Evolutionary conservation across 352 stramenopile genomes (phyloP).

Genomic region (Aphanomyces astaci): DNA sequence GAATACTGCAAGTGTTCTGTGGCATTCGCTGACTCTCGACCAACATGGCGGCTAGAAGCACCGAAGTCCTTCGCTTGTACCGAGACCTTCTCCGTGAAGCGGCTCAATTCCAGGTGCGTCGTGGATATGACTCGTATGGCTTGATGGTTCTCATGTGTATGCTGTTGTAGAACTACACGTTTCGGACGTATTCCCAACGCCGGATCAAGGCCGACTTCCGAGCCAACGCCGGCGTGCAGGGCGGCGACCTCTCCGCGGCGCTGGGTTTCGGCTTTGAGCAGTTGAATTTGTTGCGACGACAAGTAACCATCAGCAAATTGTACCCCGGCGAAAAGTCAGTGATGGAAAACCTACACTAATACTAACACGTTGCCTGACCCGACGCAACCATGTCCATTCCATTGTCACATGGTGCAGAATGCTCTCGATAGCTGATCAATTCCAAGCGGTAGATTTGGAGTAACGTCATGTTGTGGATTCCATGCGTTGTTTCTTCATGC

Average conservation of each 20-base stretch:
- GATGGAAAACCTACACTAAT: conserved; percentile 19
- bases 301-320: conserved; percentile 22
- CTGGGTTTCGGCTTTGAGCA: conserved; percentile 16
- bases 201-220: conserved; percentile 20
- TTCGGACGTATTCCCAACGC: conserved; percentile 15
- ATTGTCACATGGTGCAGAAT: too few species aligned
- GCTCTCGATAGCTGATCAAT: too few species aligned
- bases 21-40: conserved; percentile 4
- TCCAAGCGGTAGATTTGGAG: too few species aligned
- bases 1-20: background rate
- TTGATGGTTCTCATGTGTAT: background rate
- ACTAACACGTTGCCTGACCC: too few species aligned
- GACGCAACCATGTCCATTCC: too few species aligned
- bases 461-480: too few species aligned
- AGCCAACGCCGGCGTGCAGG: background rate
- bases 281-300: conserved; percentile 9
- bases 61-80: conserved; percentile 20
- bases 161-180: conserved; percentile 21
- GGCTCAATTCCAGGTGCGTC: conserved; percentile 9
- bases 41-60: background rate
- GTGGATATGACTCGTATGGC: background rate
- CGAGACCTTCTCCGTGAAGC: conserved; percentile 5
- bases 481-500: too few species aligned
- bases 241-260: background rate
- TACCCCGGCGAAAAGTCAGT: conserved; percentile 23